These are phyloP conservation scores for Talaromyces stipitatus DNA, from an alignment of 495 filamentous ascomycete genomes.

Conservation along the genomic window DNA sequence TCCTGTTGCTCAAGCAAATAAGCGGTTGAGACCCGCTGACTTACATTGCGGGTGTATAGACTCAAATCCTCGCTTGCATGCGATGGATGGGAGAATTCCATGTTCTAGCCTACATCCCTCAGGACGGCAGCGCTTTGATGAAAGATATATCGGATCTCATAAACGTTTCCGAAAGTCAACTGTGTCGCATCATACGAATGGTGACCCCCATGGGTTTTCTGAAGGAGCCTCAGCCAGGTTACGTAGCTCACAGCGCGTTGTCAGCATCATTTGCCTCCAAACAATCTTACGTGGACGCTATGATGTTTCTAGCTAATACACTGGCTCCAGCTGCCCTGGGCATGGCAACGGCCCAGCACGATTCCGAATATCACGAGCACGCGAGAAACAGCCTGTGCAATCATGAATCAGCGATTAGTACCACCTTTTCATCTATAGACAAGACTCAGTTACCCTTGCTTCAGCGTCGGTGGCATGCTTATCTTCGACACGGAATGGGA, in stretches of 20 bases:
- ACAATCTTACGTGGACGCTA: conserved; percentile 23
- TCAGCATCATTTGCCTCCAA: conserved; percentile 29
- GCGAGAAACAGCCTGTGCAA: conserved; percentile 11
- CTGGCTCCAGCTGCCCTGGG: conserved; percentile 25
- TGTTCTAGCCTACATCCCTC: conserved; percentile 34
- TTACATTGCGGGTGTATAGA: conserved; percentile 13
- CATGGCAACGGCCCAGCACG: conserved; percentile 14
- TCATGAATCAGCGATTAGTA: conserved; percentile 16
- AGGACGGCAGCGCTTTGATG: conserved; percentile 19
- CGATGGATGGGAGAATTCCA: conserved; percentile 37
- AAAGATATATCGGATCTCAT: conserved; percentile 31
- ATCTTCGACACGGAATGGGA: conserved; percentile 15
- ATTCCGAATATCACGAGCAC: neutral
- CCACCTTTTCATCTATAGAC: conserved; percentile 6
- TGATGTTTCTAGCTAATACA: conserved; percentile 28
- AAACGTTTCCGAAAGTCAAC: conserved; percentile 23
- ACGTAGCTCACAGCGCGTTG: conserved; percentile 27
- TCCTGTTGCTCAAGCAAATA: neutral
- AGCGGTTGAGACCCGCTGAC: neutral
- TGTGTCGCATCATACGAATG: conserved; percentile 27
- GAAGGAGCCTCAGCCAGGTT: conserved; percentile 21
- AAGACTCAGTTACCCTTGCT: conserved; percentile 19
- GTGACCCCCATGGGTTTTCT: conserved; percentile 30
- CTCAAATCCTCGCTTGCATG: conserved; percentile 30
- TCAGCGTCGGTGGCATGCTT: conserved; percentile 24